Percentiles rank a stretch among this genome's conserved stretches.
Conservation (phyloP, 2,329 filamentous ascomycete species). For the Onygenales sp. region DNA sequence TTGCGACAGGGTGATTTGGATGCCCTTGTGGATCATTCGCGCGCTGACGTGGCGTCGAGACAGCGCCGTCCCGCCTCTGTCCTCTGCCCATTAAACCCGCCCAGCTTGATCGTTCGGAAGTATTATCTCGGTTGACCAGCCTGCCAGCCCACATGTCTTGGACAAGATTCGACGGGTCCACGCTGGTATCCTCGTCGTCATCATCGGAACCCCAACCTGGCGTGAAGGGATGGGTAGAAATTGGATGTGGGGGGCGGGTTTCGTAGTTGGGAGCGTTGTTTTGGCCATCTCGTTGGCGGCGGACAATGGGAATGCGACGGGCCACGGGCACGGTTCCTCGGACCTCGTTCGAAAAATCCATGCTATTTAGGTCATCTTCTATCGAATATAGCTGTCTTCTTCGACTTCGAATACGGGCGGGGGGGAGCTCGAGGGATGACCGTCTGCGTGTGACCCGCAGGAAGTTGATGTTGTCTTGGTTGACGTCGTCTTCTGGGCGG, state of each 20-base stretch:
- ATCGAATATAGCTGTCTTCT: slow-evolving; percentile 19
- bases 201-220: slow-evolving; percentile 32
- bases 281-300: slow-evolving; percentile 31
- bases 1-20: slow-evolving; percentile 4
- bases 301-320: slow-evolving; percentile 32
- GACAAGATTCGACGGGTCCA: slow-evolving; percentile 17
- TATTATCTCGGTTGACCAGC: not conserved
- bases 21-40: slow-evolving; percentile 12
- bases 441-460: slow-evolving; percentile 31
- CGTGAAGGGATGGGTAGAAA: slow-evolving; percentile 52
- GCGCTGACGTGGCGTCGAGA: slow-evolving; percentile 13
- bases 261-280: slow-evolving; percentile 44
- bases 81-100: slow-evolving; percentile 13
- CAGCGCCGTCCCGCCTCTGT: slow-evolving; percentile 18
- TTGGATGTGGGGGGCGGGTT: slow-evolving; percentile 42
- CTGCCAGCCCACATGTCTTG: slow-evolving; percentile 21
- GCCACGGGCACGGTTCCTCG: slow-evolving; percentile 21
- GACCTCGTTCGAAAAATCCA: slow-evolving; percentile 25
- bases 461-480: slow-evolving; percentile 43
- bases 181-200: slow-evolving; percentile 16
- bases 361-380: slow-evolving; percentile 23
- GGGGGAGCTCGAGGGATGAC: slow-evolving; percentile 19
- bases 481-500: slow-evolving; percentile 34
- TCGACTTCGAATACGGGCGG: slow-evolving; percentile 22
- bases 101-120: slow-evolving; percentile 10